Evolutionary conservation across 768 basidiomycete species (phyloP).

Genomic region (Boletus fagicola): DNA sequence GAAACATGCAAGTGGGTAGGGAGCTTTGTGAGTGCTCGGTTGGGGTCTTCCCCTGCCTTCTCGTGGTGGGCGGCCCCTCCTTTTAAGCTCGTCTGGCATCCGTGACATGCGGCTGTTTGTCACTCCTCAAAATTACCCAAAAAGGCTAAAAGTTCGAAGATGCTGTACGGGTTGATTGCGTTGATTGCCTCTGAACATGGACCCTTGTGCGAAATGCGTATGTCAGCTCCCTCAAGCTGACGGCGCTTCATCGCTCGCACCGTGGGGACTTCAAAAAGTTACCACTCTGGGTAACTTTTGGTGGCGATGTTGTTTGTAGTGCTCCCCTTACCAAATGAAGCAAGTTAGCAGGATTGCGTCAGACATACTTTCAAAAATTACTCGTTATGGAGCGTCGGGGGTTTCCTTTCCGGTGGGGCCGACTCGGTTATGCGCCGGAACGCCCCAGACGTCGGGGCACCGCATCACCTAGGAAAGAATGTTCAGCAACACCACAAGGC

Average conservation of each 20-base stretch:
- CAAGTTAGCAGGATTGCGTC: slow-evolving; percentile 22
- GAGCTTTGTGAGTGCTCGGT: slow-evolving; percentile 2
- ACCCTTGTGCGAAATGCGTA: slow-evolving; percentile 30
- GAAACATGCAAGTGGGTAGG: slow-evolving; percentile 3
- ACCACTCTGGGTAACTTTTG: slow-evolving; percentile 24
- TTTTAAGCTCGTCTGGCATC: slow-evolving; percentile 25
- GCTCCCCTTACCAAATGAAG: slow-evolving; percentile 16
- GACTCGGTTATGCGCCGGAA: not conserved
- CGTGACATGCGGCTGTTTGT: slow-evolving; percentile 18
- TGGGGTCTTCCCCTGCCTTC: slow-evolving; percentile 9
- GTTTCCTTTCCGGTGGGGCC: slow-evolving; percentile 3
- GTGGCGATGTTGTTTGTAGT: slow-evolving; percentile 21
- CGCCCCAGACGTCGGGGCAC: not conserved
- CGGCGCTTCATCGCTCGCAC: not conserved
- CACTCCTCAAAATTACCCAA: slow-evolving; percentile 28
- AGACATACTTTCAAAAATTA: slow-evolving; percentile 15
- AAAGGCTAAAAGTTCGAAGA: slow-evolving; percentile 14
- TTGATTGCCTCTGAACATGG: slow-evolving; percentile 27
- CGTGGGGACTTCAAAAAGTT: slow-evolving; percentile 11
- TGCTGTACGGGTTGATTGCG: slow-evolving; percentile 23
- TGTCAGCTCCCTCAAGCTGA: slow-evolving; percentile 28
- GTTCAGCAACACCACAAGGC: not conserved
- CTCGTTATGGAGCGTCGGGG: slow-evolving; percentile 18
- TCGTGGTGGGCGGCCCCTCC: slow-evolving; percentile 18
- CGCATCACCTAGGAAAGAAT: not conserved